Evolutionary conservation across 148 eudicot species (phyloP).

Genomic region (Pouteria glomerata): DNA sequence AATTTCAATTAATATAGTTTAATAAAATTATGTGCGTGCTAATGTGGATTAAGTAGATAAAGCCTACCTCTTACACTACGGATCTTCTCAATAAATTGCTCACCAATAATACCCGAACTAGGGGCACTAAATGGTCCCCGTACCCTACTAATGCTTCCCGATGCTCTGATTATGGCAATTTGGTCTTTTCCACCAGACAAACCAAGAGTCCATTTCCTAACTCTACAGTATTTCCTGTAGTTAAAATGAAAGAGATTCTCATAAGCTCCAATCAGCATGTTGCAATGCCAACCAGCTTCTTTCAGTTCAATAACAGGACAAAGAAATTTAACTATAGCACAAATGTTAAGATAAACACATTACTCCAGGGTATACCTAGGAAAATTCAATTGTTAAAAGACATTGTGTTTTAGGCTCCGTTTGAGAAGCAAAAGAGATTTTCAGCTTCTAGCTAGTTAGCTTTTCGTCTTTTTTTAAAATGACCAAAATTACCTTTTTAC

Average conservation of each 20-base stretch:
- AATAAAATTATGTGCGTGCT: neutral
- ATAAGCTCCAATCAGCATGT: neutral
- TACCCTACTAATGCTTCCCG: conserved; percentile 84
- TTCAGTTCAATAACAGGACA: neutral
- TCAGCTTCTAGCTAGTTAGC: too few species aligned
- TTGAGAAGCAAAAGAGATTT: too few species aligned
- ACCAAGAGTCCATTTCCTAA: conserved; percentile 81
- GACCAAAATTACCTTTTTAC: too few species aligned
- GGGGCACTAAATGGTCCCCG: conserved; percentile 52
- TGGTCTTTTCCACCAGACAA: conserved; percentile 73
- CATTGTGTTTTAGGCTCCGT: too few species aligned
- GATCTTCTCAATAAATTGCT: conserved; percentile 77
- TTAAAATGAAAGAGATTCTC: neutral
- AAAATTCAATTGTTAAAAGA: too few species aligned
- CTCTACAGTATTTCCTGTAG: conserved; percentile 68
- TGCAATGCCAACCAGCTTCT: neutral
- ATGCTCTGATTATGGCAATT: conserved; percentile 87
- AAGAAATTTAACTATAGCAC: neutral
- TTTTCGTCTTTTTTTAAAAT: too few species aligned
- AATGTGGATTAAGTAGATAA: neutral
- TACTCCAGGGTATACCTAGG: neutral
- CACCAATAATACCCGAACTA: conserved; percentile 64
- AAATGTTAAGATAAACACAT: neutral
- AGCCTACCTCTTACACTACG: conserved; percentile 68
- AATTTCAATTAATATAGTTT: neutral